A percentile compares a stretch with the other conserved stretches of the same genome.
These are phyloP conservation scores for Sapria himalayana DNA, from an alignment of 345 rosid genomes.

Conservation along the genomic window DNA sequence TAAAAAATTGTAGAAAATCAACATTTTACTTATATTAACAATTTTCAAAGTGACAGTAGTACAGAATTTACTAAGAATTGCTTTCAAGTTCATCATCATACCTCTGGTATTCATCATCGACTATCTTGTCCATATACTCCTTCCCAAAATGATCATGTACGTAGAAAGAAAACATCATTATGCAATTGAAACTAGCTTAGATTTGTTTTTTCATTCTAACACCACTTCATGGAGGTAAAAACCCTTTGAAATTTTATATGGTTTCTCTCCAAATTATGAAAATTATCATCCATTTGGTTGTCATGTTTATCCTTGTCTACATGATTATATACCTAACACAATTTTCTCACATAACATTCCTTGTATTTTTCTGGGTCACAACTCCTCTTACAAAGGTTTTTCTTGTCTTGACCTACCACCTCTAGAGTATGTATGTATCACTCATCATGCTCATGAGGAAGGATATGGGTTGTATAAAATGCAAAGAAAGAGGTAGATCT, in stretches of 20 bases:
- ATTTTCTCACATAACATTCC: neutral
- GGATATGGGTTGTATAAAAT: too few relatives aligned
- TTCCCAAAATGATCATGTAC: neutral
- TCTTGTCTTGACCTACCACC: neutral
- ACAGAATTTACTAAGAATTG: neutral
- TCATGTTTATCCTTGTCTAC: neutral
- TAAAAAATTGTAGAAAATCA: neutral
- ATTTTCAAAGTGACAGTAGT: slow-evolving; percentile 2
- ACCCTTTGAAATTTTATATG: neutral
- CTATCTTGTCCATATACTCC: neutral
- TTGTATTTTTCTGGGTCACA: slow-evolving; percentile 1
- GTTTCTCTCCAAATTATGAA: neutral
- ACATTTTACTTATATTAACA: neutral
- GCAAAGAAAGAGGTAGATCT: too few relatives aligned
- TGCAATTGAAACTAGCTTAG: neutral
- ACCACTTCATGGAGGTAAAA: neutral
- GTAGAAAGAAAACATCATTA: slow-evolving; percentile 2
- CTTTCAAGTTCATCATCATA: neutral
- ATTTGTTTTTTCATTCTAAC: neutral
- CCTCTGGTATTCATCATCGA: slow-evolving; percentile 1
- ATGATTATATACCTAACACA: neutral
- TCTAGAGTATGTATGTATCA: neutral
- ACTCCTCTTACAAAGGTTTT: neutral
- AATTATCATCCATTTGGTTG: slow-evolving; percentile 1
- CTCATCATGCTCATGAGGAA: neutral